These are phyloP conservation scores for Cicer bijugum DNA, from an alignment of 306 rosid genomes.

Conservation along the genomic window DNA sequence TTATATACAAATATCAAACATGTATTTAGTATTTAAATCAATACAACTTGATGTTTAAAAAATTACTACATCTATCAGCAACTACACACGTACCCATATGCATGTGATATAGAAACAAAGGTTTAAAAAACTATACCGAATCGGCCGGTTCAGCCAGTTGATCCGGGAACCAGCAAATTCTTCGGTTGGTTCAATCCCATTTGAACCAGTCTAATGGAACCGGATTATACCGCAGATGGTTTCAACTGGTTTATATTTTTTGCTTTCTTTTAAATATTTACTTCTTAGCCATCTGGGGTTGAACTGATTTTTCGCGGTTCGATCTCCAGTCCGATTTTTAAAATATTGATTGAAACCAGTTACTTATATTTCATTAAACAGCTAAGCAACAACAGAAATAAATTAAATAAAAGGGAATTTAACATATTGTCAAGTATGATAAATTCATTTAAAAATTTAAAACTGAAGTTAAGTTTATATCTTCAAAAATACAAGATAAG, in stretches of 20 bases:
- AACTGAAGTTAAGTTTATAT: slow-evolving; percentile 27
- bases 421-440: slow-evolving; percentile 15
- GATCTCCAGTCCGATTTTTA: not conserved
- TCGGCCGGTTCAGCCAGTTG: not conserved
- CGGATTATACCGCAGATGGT: too few relatives aligned
- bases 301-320: not conserved
- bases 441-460: slow-evolving; percentile 20
- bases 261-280: too few relatives aligned
- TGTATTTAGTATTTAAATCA: slow-evolving; percentile 3
- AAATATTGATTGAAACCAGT: not conserved
- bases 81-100: slow-evolving; percentile 13
- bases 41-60: not conserved
- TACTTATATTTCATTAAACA: slow-evolving; percentile 23
- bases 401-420: not conserved
- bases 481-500: not conserved
- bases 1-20: not conserved
- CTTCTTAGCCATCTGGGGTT: too few relatives aligned
- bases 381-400: slow-evolving; percentile 9
- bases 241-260: too few relatives aligned
- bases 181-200: too few relatives aligned
- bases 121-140: not conserved
- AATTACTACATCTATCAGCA: slow-evolving; percentile 21
- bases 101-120: not conserved
- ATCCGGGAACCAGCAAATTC: too few relatives aligned
- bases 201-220: too few relatives aligned